Base-by-base conservation (phyloP, 2,329 filamentous ascomycete genomes). In the Cordyceps pruinosa region DNA sequence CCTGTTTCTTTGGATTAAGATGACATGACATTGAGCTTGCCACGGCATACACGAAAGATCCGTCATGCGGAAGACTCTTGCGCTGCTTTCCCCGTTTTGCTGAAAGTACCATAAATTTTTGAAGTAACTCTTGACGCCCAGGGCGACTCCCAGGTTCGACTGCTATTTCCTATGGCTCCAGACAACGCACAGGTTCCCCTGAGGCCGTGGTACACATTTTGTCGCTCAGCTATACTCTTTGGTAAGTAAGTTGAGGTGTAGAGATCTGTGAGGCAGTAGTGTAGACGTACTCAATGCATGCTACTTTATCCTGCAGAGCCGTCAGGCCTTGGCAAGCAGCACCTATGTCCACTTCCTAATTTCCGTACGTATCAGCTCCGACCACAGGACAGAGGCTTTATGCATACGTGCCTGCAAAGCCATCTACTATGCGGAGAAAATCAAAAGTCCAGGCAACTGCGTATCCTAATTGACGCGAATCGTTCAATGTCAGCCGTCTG, bases 161-260 rank as follows among this genome's bases (percentile, higher is more conserved):
- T 48, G 10, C 19, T 17, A 17, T 26, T 56, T 12, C 53, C 44
- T 3, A 17, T 56, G 1, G 53, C 37, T 10, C 32, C 53, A 8
- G 53, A 45, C 7, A 56, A 56, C 15, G 25, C 26, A 2, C 53
- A 56, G n/a, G 26, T 56, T n/a, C 23, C 45, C 9, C 19, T n/a
- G 13, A 12, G 25, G 4, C 23, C n/a, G n/a, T 17, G 44, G 30
- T 8, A 3, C 19, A 17, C 25, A 44, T 21, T 23, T 25, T 2
- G 53, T 49, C 4, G 37, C 35, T 21, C 53, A 56, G 37, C 34
- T 56, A 3, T 56, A 56, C n/a, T 28, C 45, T 12, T 49, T 45
- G n/a, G 25, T 35, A 1, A 9, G 53, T 56, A 42, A 30, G 44
- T 48, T 15, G 13, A 23, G n/a, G n/a, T n/a, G n/a, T n/a, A n/a